Evolutionary conservation across 495 filamentous ascomycete genomes (phyloP), one percentile per base, ranked within the genome.

Genomic region (Daldinia vernicosa): DNA sequence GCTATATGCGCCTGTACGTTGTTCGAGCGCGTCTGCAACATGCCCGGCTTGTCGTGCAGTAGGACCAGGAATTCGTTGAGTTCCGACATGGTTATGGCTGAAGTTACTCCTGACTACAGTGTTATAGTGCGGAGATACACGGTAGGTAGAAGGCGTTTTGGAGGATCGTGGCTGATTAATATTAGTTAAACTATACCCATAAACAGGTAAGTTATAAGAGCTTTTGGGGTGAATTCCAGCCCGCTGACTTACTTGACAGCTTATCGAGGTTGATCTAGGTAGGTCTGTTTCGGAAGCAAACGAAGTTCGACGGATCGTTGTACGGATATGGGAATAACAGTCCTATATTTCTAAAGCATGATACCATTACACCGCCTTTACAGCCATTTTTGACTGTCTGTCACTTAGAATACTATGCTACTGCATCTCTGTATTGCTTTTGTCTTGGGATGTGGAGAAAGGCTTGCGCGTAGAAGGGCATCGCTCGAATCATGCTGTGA

Each of bases 1-100:
- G 62, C 59, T 60, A 74, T 58, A 45, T 74, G 71, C 5, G 58
- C 53, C 6, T 50, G 62, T 9, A 70, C 47, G 12, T 74, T 66
- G 22, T 39, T 56, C 8, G 53, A 4, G 11, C 71, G 71, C 26
- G 62, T 67, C 24, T 50, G 24, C 6, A 70, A 22, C 27, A 63
- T 22, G 22, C 37, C 47, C 1, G 71, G 62, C 53, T 60, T 74
- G 62, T 74, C 71, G 2, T 62, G 62, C 45, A 74, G 59, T 28
- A 60, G 58, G 0, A 74, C 71, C 3, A 74, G 61, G 30, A 74
- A 74, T 45, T 74, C 71, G 59, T 74, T 74, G n/a, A 63, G 27
- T 19, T 60, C 62, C 17, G 71, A 70, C 71, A 74, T 74, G 28
- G 22, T 63, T 40, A 30, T 45, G 43, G 8, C 0, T 35, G 32